Evolutionary conservation across 495 filamentous ascomycete genomes (phyloP), one percentile per base, ranked within the genome.

Genomic region (Penicillium diatomitis): DNA sequence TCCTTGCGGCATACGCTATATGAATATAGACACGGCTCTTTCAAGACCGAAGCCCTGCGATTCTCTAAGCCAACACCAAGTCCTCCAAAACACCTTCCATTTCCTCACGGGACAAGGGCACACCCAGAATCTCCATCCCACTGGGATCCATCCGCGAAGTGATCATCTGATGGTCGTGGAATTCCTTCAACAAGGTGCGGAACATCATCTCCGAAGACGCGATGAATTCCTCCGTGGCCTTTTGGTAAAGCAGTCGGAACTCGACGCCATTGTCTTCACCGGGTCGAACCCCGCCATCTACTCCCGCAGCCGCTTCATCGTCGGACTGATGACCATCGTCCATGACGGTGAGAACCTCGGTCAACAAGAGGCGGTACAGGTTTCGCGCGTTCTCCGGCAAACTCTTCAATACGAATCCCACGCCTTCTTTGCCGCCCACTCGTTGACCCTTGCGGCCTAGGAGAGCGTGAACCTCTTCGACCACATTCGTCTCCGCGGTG

Each of bases 161-260:
- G 50, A 98, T 81, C 84, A 97, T 97, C 57, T 95, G 88, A 68
- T 98, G 92, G 56, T 98, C 92, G 61, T 95, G 87, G 65, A 98
- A 95, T 78, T 98, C 92, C 69, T 96, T 97, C 58, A 98, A 63
- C 65, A 98, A 52, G 31, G 88, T 91, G 52, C 92, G 76, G 67
- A 97, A 98, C 57, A 84, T 88, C 81, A 96, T 89, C 74, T 98
- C 92, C 50, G 84, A 94, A 55, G 87, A 90, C 54, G 91, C 96
- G 37, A 97, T 90, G 65, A 98, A 96, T 62, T 96, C 89, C 67
- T 95, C 91, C 27, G 89, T 84, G 11, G 90, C 90, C 65, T 94
- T 95, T 60, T 92, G 89, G 68, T 97, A 98, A 47, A 97, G 70
- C 53, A 86, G 78, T 10, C 87, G 75, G 65, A 96, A 96, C 67